phyloP scores from a whole-genome alignment of 2,329 filamentous ascomycete species.

The Tolypocladium tropicale region DNA sequence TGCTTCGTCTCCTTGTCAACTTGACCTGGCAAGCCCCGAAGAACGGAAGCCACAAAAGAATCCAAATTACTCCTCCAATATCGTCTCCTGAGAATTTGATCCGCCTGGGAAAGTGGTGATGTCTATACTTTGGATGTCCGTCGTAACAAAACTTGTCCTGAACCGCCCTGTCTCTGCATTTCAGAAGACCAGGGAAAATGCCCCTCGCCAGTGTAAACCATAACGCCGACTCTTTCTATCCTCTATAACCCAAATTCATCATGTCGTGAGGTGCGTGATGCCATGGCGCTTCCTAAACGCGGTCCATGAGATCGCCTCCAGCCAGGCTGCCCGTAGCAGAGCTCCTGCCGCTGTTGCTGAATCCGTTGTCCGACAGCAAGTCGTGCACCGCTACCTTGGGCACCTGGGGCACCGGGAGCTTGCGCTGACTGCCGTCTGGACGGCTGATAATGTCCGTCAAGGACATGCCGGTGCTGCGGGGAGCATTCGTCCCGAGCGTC shows the following conservation, averaged over 20 bases:
- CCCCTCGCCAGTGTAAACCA: constrained; percentile 10
- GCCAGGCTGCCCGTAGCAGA: constrained; percentile 70
- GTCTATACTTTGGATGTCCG: constrained; percentile 10
- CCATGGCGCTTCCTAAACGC: constrained; percentile 25
- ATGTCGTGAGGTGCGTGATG: constrained; percentile 22
- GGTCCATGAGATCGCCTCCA: constrained; percentile 57
- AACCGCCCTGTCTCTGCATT: constrained; percentile 8
- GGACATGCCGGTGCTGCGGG: constrained; percentile 57
- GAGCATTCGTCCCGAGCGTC: constrained; percentile 41
- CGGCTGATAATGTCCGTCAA: constrained; percentile 90
- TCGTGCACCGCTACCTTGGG: constrained; percentile 85
- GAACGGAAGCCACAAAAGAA: background rate
- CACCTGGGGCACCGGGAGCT: constrained; percentile 84
- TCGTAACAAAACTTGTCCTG: constrained; percentile 3
- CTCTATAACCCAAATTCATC: constrained; percentile 29
- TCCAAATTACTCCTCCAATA: background rate
- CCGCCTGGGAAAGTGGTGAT: constrained; percentile 7
- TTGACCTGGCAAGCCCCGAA: background rate
- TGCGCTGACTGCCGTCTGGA: constrained; percentile 77
- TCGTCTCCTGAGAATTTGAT: background rate
- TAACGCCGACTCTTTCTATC: constrained; percentile 29
- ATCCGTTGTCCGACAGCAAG: constrained; percentile 58
- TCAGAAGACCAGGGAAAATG: constrained; percentile 1
- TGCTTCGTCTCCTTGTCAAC: background rate
- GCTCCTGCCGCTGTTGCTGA: constrained; percentile 64